Base-by-base conservation (phyloP, 2,329 filamentous ascomycete species). In the Microdochium bolleyi region DNA sequence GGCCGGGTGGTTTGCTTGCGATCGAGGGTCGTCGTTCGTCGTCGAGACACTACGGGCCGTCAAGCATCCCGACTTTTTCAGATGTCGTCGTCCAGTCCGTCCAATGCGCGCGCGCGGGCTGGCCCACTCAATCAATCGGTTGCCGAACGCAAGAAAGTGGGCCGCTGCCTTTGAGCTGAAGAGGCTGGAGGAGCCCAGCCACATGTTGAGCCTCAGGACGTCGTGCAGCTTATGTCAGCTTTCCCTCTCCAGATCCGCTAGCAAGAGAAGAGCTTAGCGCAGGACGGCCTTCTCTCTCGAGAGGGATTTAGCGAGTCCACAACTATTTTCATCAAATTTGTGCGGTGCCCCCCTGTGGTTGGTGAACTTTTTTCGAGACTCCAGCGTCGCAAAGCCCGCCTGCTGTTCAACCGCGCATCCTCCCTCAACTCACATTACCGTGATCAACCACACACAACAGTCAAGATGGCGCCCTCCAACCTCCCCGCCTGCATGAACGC, bases 401-500 rank as follows among this genome's bases (percentile, higher is more conserved):
- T 60, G 59, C 64, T 62, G 63, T 63, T 51, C 56, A 55, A 59
- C 60, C 38, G 60, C 54, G 52, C 56, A 52, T 54, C 53, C 57
- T 59, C 58, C 60, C 57, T 48, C 56, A 55, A 58, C 65, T 63
- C 63, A 60, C 61, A 64, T 61, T 57, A 61, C 62, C 64, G 54
- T 58, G 41, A 46, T 49, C 30, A 53, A 57, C n/a, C 51, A 60
- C 60, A 60, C 60, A 64, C 66, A 66, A 64, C 68, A 75, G 74
- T 80, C 85, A 94, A 85, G 74, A 96, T 96, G 92, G 90, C 92
- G 73, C 89, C 92, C 74, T 83, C 85, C 70, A 95, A 96, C 81
- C 88, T 96, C 64, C 94, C 94, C 73, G 81, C 92, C 64, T 82
- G 88, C 71, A 96, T 99, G 87, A 94, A 96, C 83, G 89, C 94